Percentiles rank a stretch among this genome's conserved stretches.
Evolutionary conservation across 1,139 yeast species (phyloP).

Genomic region (Trichomonascaceae sp.): DNA sequence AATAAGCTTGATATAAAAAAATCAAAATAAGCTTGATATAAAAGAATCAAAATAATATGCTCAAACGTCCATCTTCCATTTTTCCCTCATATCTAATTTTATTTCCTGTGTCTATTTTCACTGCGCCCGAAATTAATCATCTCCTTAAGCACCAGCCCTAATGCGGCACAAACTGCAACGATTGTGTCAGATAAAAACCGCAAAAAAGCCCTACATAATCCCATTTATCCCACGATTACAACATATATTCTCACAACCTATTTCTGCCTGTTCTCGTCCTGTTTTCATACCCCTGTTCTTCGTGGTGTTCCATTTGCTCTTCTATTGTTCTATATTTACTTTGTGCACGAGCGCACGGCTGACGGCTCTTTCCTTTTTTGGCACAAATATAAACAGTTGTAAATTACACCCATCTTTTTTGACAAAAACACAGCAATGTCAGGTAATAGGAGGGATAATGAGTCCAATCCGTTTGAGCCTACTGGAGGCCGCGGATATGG

Average conservation of each 20-base stretch:
- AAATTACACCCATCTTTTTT: neutral
- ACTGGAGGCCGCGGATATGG: neutral
- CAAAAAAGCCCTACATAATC: neutral
- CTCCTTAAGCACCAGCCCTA: neutral
- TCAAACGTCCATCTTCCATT: no score
- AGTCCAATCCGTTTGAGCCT: neutral
- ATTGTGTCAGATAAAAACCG: neutral
- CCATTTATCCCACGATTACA: neutral
- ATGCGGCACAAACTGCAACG: neutral
- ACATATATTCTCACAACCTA: neutral
- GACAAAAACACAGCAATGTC: neutral
- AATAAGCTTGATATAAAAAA: no score
- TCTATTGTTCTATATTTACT: neutral
- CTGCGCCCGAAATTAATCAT: neutral
- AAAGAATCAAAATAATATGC: no score
- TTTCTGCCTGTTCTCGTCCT: neutral
- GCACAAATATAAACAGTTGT: neutral
- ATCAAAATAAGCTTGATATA: no score
- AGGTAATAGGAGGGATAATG: neutral
- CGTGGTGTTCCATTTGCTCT: neutral
- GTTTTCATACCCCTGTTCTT: neutral
- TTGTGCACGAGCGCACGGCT: neutral
- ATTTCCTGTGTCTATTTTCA: neutral
- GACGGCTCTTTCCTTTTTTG: neutral
- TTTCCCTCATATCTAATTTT: neutral